Conservation (phyloP, 2,329 filamentous ascomycete species). For the Annulohypoxylon truncatum region DNA sequence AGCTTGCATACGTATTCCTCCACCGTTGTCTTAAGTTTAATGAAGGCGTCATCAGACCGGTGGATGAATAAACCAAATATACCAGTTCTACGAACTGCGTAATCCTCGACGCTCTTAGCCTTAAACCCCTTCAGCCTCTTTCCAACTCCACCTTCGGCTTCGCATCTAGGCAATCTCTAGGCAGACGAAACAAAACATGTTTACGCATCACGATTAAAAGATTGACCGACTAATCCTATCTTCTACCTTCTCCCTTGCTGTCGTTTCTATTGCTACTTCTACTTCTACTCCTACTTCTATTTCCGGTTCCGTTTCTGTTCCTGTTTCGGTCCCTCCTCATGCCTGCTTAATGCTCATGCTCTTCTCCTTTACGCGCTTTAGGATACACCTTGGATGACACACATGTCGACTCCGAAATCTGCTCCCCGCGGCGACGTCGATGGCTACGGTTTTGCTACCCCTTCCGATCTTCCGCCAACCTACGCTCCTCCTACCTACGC, state of each 20-base stretch:
- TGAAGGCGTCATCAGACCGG: conserved; percentile 30
- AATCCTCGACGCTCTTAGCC: conserved; percentile 26
- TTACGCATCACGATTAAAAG: neutral
- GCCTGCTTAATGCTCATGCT: conserved; percentile 6
- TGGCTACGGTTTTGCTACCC: conserved; percentile 50
- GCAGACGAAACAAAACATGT: neutral
- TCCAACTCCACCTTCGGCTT: neutral
- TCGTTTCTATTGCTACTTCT: neutral
- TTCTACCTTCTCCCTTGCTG: neutral
- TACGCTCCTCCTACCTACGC: conserved; percentile 79
- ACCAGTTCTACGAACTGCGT: neutral
- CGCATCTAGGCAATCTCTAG: neutral
- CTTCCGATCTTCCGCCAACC: conserved; percentile 48
- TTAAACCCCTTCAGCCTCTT: neutral
- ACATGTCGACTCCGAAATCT: conserved; percentile 61
- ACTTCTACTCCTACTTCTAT: neutral
- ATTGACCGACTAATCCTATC: neutral
- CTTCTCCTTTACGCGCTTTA: conserved; percentile 39
- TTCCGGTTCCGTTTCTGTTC: neutral
- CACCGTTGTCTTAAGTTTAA: neutral
- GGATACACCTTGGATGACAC: conserved; percentile 65
- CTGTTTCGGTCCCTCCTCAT: neutral
- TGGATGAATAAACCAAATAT: conserved; percentile 19
- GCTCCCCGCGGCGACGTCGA: conserved; percentile 53
- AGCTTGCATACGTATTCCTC: neutral